These are phyloP conservation scores for Trichoderma koningiopsis DNA, from an alignment of 2,329 filamentous ascomycete species.

Conservation along the genomic window DNA sequence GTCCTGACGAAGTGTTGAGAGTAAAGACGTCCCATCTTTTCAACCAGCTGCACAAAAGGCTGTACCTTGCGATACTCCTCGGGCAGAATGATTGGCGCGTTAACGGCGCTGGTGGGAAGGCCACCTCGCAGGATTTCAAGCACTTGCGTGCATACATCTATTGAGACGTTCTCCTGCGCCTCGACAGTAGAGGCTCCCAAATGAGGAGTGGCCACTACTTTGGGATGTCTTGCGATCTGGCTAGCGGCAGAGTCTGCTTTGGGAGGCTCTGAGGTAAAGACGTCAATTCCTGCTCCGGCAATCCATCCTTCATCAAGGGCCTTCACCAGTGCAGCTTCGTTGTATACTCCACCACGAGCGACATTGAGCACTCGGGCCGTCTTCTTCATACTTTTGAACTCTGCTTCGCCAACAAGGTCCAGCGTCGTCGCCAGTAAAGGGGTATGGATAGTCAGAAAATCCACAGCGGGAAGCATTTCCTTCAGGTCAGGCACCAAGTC, in stretches of 20 bases:
- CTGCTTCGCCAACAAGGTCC: conserved; percentile 68
- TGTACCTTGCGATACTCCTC: conserved; percentile 78
- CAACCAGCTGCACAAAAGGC: conserved; percentile 73
- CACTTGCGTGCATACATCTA: conserved; percentile 82
- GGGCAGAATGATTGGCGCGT: conserved; percentile 77
- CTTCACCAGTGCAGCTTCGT: conserved; percentile 70
- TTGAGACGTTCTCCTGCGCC: conserved; percentile 80
- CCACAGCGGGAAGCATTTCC: conserved; percentile 65
- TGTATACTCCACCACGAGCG: conserved; percentile 77
- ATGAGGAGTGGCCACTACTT: conserved; percentile 77
- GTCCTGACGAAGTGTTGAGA: conserved; percentile 68
- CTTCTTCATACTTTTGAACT: conserved; percentile 71
- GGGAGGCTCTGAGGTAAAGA: conserved; percentile 76
- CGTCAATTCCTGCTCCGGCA: conserved; percentile 76
- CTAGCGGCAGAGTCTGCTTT: conserved; percentile 56
- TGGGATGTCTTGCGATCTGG: conserved; percentile 66
- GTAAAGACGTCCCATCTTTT: conserved; percentile 78
- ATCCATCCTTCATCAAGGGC: conserved; percentile 72
- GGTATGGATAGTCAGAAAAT: conserved; percentile 81
- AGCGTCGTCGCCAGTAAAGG: conserved; percentile 76
- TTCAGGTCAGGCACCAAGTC: conserved; percentile 58
- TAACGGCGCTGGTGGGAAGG: conserved; percentile 75
- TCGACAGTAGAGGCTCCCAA: conserved; percentile 79
- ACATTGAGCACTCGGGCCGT: conserved; percentile 78
- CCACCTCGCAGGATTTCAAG: conserved; percentile 71